Conservation (phyloP, 2,329 filamentous ascomycete species). For the Xylaria multiplex region DNA sequence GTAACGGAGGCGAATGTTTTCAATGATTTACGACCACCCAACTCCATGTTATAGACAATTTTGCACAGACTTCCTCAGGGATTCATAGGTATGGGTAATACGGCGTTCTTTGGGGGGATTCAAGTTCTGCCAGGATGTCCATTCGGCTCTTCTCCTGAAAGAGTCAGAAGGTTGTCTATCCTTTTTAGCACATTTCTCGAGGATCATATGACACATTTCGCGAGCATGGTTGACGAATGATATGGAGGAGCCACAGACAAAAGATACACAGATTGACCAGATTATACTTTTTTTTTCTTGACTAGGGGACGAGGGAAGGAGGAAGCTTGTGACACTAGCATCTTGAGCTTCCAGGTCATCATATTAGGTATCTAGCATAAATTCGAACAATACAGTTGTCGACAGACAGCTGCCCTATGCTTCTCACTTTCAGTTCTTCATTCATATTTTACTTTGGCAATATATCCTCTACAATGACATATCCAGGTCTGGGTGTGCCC, state of each 20-base stretch:
- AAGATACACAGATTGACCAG: slow-evolving; percentile 12
- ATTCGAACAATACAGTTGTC: neutral
- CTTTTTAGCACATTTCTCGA: slow-evolving; percentile 10
- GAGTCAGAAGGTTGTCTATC: neutral
- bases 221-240: slow-evolving; percentile 21
- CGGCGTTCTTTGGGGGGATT: slow-evolving; percentile 32
- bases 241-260: neutral
- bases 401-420: neutral
- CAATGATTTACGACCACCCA: slow-evolving; percentile 28
- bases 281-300: slow-evolving; percentile 3
- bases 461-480: neutral
- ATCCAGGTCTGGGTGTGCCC: neutral
- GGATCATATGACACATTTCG: slow-evolving; percentile 26
- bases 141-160: slow-evolving; percentile 18
- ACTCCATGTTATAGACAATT: slow-evolving; percentile 33
- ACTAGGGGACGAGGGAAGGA: neutral
- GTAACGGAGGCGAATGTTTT: slow-evolving; percentile 25
- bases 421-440: neutral
- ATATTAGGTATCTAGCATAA: slow-evolving; percentile 25
- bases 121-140: slow-evolving; percentile 14
- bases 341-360: neutral
- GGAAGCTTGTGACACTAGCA: slow-evolving; percentile 23
- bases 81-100: slow-evolving; percentile 25
- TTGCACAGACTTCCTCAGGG: slow-evolving; percentile 34
- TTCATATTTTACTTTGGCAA: neutral